Conservation (phyloP, 2,329 filamentous ascomycete species). For the Trichoderma lentiforme region DNA sequence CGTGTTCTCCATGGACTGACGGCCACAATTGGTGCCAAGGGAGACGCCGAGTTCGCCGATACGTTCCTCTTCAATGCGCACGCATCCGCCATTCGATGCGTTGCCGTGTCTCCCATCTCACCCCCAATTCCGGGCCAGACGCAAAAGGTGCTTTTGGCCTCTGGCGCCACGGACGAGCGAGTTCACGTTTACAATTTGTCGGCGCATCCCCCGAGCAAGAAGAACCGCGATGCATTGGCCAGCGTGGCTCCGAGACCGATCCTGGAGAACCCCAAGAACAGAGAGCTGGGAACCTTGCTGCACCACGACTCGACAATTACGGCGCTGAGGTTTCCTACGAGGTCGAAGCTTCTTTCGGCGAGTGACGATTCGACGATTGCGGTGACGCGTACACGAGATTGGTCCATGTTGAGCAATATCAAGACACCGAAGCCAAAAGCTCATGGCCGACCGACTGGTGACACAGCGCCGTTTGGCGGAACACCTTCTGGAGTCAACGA, state of each 20-base stretch:
- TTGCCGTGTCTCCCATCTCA: slow-evolving; percentile 78
- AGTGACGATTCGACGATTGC: slow-evolving; percentile 90
- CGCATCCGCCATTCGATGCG: slow-evolving; percentile 80
- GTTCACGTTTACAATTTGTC: slow-evolving; percentile 94
- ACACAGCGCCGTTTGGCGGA: slow-evolving; percentile 78
- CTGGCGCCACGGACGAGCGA: slow-evolving; percentile 86
- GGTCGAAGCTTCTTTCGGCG: slow-evolving; percentile 81
- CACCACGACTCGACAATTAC: slow-evolving; percentile 85
- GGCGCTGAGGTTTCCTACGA: slow-evolving; percentile 74
- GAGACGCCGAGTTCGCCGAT: slow-evolving; percentile 70
- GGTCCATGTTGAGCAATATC: slow-evolving; percentile 81
- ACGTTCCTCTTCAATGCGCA: slow-evolving; percentile 96
- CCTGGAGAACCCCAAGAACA: slow-evolving; percentile 80
- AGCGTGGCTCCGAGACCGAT: slow-evolving; percentile 69
- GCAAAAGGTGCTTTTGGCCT: slow-evolving; percentile 87
- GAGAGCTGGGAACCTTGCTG: slow-evolving; percentile 79
- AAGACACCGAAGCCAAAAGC: slow-evolving; percentile 83
- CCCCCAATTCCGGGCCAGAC: slow-evolving; percentile 56
- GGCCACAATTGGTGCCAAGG: slow-evolving; percentile 55
- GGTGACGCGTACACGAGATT: slow-evolving; percentile 83
- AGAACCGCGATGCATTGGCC: slow-evolving; percentile 58
- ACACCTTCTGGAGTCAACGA: slow-evolving; percentile 88
- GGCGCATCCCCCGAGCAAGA: slow-evolving; percentile 58
- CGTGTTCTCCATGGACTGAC: slow-evolving; percentile 86
- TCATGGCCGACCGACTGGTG: slow-evolving; percentile 77